These are phyloP conservation scores for Quercus variabilis DNA, from an alignment of 306 rosid species.

Conservation along the genomic window DNA sequence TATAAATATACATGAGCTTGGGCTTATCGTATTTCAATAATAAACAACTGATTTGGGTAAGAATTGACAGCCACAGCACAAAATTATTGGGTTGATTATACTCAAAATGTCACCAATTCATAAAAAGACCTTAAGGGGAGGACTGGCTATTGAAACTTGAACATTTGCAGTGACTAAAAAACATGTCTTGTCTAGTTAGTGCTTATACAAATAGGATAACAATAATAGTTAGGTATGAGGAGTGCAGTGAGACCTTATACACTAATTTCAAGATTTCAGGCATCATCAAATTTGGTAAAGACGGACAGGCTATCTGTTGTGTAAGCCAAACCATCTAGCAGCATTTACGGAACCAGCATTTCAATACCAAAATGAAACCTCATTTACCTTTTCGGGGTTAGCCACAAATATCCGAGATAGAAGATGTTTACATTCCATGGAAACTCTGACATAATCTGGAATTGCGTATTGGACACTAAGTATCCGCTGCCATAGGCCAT, in stretches of 20 bases:
- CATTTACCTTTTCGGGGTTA: slow-evolving; percentile 60
- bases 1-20: not conserved
- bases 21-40: not conserved
- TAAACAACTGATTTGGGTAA: not conserved
- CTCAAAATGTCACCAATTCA: not conserved
- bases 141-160: not conserved
- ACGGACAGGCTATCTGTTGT: not conserved
- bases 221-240: not conserved
- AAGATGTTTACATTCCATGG: slow-evolving; percentile 68
- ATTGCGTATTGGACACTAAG: slow-evolving; percentile 59
- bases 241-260: not conserved
- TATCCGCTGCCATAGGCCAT: slow-evolving; percentile 57
- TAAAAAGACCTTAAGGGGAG: not conserved
- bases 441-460: slow-evolving; percentile 59
- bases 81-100: not conserved
- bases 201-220: not conserved
- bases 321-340: not conserved
- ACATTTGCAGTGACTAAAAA: not conserved
- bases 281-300: not conserved
- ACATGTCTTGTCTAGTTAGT: not conserved
- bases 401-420: slow-evolving; percentile 71
- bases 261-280: not conserved
- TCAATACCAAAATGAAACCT: not conserved
- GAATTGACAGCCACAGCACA: not conserved
- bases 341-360: not conserved